Evolutionary conservation across 1,284 basidiomycete genomes (phyloP).

Genomic region (Cryptococcus neoformans): DNA sequence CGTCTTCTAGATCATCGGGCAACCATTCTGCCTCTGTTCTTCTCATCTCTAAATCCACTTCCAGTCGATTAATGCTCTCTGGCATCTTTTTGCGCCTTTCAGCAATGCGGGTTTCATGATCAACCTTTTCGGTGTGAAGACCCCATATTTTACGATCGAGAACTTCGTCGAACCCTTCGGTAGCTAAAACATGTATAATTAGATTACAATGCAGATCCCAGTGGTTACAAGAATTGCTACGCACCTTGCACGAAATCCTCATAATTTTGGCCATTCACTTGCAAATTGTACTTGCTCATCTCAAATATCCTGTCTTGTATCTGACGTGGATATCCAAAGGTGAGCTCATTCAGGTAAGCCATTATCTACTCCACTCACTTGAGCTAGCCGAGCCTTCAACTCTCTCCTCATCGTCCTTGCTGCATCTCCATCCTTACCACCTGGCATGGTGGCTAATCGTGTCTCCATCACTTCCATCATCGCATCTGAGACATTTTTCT

Average conservation of each 20-base stretch:
- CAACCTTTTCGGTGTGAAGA: conserved; percentile 61
- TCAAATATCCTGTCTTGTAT: conserved; percentile 55
- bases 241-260: conserved; percentile 59
- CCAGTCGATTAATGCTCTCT: conserved; percentile 53
- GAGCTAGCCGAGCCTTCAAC: conserved; percentile 35
- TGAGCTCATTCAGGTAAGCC: too few species aligned
- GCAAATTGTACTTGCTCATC: conserved; percentile 65
- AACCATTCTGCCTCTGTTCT: conserved; percentile 51
- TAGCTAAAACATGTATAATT: conserved; percentile 51
- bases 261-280: conserved; percentile 72
- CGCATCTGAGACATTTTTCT: conserved; percentile 28
- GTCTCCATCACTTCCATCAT: conserved; percentile 30
- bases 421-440: conserved; percentile 31
- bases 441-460: conserved; percentile 35
- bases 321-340: conserved; percentile 10
- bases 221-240: conserved; percentile 2
- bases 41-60: conserved; percentile 55
- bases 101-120: conserved; percentile 65
- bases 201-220: neutral
- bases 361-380: conserved; percentile 15
- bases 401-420: conserved; percentile 30
- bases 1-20: conserved; percentile 19
- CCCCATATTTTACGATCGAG: conserved; percentile 70
- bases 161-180: conserved; percentile 74
- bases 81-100: conserved; percentile 61